Conservation (phyloP, 108 stramenopile genomes). For the Fragilariopsis cylindrus region DNA sequence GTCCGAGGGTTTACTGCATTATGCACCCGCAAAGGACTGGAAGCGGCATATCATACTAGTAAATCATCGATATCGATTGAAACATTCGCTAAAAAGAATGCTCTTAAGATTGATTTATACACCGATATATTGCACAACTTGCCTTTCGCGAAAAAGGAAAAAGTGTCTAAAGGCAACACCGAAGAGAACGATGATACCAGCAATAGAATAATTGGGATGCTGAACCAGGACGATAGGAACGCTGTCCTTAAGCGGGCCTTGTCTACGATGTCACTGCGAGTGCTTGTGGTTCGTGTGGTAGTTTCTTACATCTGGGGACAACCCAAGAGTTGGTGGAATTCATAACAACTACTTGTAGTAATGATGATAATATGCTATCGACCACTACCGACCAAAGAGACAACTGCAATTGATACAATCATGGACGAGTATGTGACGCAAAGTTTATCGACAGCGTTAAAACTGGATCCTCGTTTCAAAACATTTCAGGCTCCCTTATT, state of each 20-base stretch:
- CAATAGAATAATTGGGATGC: background rate
- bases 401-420: background rate
- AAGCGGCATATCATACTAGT: constrained; percentile 34
- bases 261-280: constrained; percentile 39
- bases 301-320: constrained; percentile 78
- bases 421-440: background rate
- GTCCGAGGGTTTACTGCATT: constrained; percentile 28
- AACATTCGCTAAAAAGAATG: constrained; percentile 41
- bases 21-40: constrained; percentile 48
- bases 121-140: constrained; percentile 57
- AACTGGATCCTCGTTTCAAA: constrained; percentile 1
- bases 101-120: constrained; percentile 55
- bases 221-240: background rate
- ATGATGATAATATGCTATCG: background rate
- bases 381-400: background rate
- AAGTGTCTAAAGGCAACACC: background rate
- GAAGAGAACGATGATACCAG: constrained; percentile 1
- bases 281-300: constrained; percentile 50
- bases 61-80: constrained; percentile 23
- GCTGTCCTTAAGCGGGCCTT: constrained; percentile 21
- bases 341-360: constrained; percentile 12
- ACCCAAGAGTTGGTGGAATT: constrained; percentile 72
- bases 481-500: background rate
- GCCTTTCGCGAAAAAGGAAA: constrained; percentile 16
- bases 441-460: background rate